Percentiles rank a stretch among this genome's conserved stretches.
These are phyloP conservation scores for Aciculosporium take DNA, from an alignment of 2,329 filamentous ascomycete genomes.

Conservation along the genomic window DNA sequence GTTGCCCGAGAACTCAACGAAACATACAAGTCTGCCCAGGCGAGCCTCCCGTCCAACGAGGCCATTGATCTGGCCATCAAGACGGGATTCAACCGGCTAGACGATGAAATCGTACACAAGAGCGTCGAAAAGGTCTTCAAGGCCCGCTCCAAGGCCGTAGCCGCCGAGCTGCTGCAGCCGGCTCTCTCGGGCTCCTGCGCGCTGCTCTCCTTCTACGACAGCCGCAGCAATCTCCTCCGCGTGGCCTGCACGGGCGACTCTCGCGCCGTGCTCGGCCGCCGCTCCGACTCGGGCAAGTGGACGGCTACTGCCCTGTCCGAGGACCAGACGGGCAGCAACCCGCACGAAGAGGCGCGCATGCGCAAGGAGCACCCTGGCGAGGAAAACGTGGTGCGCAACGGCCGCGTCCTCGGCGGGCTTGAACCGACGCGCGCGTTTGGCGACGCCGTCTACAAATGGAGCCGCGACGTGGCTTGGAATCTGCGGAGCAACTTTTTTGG, in stretches of 20 bases:
- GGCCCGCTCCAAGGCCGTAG: conserved; percentile 75
- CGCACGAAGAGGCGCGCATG: conserved; percentile 69
- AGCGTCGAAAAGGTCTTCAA: conserved; percentile 86
- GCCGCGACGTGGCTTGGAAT: conserved; percentile 64
- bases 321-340: conserved; percentile 86
- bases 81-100: conserved; percentile 72
- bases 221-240: conserved; percentile 68
- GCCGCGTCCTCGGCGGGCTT: conserved; percentile 78
- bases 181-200: conserved; percentile 96
- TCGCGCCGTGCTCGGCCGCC: conserved; percentile 79
- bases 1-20: conserved; percentile 86
- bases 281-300: conserved; percentile 73
- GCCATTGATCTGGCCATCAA: conserved; percentile 88
- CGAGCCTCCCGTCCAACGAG: conserved; percentile 56
- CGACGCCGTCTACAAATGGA: conserved; percentile 96
- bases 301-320: conserved; percentile 76
- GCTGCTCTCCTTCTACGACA: conserved; percentile 91
- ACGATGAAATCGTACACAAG: conserved; percentile 88
- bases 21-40: conserved; percentile 64
- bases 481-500: conserved; percentile 81
- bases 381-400: conserved; percentile 73
- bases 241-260: conserved; percentile 94
- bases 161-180: conserved; percentile 81
- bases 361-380: conserved; percentile 81
- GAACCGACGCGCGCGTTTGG: conserved; percentile 93